These are phyloP conservation scores for Trametes gibbosa DNA, from an alignment of 768 basidiomycete genomes.

Conservation along the genomic window DNA sequence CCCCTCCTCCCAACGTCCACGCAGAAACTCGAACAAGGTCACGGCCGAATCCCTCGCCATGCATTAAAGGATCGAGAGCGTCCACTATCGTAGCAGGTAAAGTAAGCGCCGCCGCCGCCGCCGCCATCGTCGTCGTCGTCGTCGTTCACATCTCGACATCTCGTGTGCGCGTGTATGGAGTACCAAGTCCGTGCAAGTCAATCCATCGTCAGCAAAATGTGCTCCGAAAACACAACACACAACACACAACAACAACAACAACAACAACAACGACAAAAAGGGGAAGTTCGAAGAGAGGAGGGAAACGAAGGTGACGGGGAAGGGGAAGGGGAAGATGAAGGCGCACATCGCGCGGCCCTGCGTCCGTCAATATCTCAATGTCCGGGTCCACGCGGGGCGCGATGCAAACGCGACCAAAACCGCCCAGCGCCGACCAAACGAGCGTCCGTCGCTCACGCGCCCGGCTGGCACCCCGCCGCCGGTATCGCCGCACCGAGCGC, in stretches of 20 bases:
- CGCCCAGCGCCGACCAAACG: neutral
- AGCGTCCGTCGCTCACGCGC: neutral
- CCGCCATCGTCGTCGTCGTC: too few species aligned
- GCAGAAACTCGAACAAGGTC: too few species aligned
- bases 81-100: neutral
- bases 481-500: slow-evolving; percentile 33
- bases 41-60: neutral
- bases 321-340: neutral
- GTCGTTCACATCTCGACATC: too few species aligned
- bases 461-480: slow-evolving; percentile 17
- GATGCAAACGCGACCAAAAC: neutral
- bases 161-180: slow-evolving; percentile 1
- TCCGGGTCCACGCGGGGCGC: too few species aligned
- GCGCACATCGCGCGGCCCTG: neutral
- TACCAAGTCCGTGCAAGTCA: slow-evolving; percentile 1
- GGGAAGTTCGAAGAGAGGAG: too few species aligned
- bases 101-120: too few species aligned
- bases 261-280: too few species aligned
- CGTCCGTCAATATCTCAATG: neutral
- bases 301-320: too few species aligned
- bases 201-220: neutral
- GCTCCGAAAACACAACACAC: too few species aligned
- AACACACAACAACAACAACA: too few species aligned
- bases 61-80: neutral
- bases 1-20: too few species aligned